Conservation (phyloP, 1,139 yeast species). For the Arxiozyma slooffiae region DNA sequence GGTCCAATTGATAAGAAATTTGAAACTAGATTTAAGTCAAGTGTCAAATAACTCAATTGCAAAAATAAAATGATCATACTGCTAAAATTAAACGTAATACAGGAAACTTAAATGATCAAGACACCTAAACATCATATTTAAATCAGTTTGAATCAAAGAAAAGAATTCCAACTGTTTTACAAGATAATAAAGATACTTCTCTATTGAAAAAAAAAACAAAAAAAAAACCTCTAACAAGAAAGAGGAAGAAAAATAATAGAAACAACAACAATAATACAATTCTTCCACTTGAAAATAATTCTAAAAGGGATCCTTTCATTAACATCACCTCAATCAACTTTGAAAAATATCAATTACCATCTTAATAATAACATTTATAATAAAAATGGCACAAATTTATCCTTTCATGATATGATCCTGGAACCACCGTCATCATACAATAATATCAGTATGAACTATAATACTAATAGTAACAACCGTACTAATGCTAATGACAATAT, state of each 20-base stretch:
- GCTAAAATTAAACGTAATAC: slow-evolving; percentile 6
- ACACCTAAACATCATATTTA: not conserved
- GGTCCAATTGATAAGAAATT: slow-evolving; percentile 30
- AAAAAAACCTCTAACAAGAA: slow-evolving; percentile 1
- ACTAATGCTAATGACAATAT: not conserved
- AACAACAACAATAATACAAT: no score
- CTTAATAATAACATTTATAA: not conserved
- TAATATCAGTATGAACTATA: not conserved
- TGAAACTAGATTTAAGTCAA: slow-evolving; percentile 27
- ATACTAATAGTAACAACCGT: slow-evolving; percentile 3
- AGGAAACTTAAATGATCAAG: not conserved
- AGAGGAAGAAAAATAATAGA: not conserved
- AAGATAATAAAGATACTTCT: slow-evolving; percentile 6
- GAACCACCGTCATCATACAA: slow-evolving; percentile 27
- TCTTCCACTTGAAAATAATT: not conserved
- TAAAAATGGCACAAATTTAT: slow-evolving; percentile 5
- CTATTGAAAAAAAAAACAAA: no score
- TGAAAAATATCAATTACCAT: slow-evolving; percentile 13
- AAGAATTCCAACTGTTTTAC: slow-evolving; percentile 3
- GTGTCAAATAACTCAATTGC: slow-evolving; percentile 15
- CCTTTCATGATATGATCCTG: slow-evolving; percentile 17
- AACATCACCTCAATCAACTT: slow-evolving; percentile 29
- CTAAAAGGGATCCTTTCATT: slow-evolving; percentile 1
- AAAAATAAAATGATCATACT: slow-evolving; percentile 3
- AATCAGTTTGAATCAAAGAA: slow-evolving; percentile 7